Conservation (phyloP, 352 stramenopile species). For the Pythium dissimile region DNA sequence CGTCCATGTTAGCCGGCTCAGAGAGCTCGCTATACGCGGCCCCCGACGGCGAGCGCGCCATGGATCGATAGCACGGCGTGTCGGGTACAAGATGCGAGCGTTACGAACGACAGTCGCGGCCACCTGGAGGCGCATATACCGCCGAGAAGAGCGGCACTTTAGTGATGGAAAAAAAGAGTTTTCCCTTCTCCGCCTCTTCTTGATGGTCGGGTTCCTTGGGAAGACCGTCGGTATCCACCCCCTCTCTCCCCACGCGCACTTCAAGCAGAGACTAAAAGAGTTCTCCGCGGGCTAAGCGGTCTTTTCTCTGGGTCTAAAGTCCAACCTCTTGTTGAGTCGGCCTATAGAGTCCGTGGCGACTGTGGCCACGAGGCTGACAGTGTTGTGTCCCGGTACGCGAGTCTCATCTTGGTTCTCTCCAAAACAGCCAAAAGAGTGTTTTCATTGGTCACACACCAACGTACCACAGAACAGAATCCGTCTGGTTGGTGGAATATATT, state of each 20-base stretch:
- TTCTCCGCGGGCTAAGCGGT: not conserved
- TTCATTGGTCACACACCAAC: no score
- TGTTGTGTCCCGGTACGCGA: no score
- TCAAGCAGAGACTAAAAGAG: no score
- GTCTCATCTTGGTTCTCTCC: no score
- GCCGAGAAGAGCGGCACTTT: not conserved
- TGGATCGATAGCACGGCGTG: not conserved
- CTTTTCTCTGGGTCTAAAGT: not conserved
- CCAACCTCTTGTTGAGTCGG: not conserved
- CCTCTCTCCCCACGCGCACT: not conserved
- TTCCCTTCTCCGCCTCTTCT: no score
- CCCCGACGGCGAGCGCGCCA: constrained; percentile 6
- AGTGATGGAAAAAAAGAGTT: no score
- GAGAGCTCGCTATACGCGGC: not conserved
- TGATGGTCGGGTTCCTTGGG: no score
- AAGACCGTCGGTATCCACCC: no score
- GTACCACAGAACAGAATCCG: no score
- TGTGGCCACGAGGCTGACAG: not conserved
- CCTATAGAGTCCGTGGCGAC: not conserved
- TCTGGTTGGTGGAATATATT: no score
- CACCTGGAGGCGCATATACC: not conserved
- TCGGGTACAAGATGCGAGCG: not conserved
- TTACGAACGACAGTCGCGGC: not conserved
- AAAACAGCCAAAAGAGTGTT: no score
- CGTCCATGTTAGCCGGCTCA: not conserved